phyloP scores from a whole-genome alignment of 164 flowering plant species.

The Stephania cephalantha region DNA sequence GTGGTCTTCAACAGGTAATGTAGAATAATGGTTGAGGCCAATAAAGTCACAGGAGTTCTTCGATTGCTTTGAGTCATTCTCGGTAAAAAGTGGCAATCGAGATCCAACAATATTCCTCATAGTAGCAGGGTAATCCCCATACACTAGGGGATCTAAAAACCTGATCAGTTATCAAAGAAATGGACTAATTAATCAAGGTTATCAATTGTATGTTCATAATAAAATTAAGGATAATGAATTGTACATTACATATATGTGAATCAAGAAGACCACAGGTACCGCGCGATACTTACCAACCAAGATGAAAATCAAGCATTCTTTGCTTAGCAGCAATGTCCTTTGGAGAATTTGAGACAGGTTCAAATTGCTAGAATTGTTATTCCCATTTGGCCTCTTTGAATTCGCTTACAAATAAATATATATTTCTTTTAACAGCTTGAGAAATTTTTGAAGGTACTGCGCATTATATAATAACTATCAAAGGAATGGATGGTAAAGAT shows the following conservation, averaged over 20 bases:
- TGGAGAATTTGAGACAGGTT: not conserved
- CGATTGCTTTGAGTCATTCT: not conserved
- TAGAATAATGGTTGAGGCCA: conserved; percentile 15
- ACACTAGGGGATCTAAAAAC: conserved; percentile 13
- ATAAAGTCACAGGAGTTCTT: conserved; percentile 16
- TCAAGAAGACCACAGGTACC: not conserved
- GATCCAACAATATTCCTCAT: conserved; percentile 8
- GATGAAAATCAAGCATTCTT: not conserved
- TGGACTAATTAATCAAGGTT: not conserved
- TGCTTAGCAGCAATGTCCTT: not conserved
- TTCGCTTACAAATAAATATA: not conserved
- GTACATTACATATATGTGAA: not conserved
- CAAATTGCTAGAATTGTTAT: conserved; percentile 1
- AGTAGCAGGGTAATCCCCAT: conserved; percentile 9
- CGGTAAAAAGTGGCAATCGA: conserved; percentile 9
- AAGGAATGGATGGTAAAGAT: not conserved
- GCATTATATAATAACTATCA: too few species aligned
- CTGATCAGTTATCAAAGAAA: not conserved
- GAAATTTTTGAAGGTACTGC: too few species aligned
- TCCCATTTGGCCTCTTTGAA: conserved; percentile 10
- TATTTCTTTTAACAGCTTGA: too few species aligned
- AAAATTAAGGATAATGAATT: not conserved
- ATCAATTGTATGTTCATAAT: not conserved
- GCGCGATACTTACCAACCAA: conserved; percentile 3
- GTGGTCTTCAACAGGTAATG: not conserved